A percentile compares a stretch with the other conserved stretches of the same genome.
phyloP scores from a whole-genome alignment of 306 rosid species.

The Notholithocarpus densiflorus region DNA sequence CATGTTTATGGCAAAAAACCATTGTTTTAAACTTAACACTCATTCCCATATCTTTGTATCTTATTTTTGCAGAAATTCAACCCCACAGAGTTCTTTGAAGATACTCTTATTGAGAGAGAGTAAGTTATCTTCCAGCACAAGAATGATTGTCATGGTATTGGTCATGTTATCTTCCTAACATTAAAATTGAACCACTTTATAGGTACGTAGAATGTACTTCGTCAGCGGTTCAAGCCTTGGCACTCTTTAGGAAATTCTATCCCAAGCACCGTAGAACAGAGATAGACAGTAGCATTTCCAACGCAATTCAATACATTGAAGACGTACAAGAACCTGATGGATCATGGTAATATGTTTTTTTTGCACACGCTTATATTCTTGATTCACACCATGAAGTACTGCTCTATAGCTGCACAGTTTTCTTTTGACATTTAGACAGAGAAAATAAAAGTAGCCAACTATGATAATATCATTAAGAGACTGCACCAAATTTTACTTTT shows the following conservation, averaged over 20 bases:
- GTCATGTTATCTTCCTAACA: neutral
- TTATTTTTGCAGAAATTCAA: slow-evolving; percentile 46
- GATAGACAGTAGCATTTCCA: slow-evolving; percentile 43
- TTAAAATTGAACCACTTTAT: slow-evolving; percentile 1
- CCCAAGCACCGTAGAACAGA: slow-evolving; percentile 54
- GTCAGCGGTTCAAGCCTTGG: slow-evolving; percentile 48
- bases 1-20: neutral
- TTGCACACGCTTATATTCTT: neutral
- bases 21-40: neutral
- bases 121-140: slow-evolving; percentile 18
- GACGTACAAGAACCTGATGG: slow-evolving; percentile 61
- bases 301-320: slow-evolving; percentile 42
- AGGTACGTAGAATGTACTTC: slow-evolving; percentile 67
- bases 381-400: neutral
- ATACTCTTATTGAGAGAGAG: slow-evolving; percentile 52
- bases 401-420: neutral
- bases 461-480: neutral
- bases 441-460: too few species aligned
- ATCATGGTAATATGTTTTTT: slow-evolving; percentile 47
- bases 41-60: too few species aligned
- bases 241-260: slow-evolving; percentile 52
- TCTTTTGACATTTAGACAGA: neutral
- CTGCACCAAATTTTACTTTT: neutral
- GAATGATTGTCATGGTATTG: neutral
- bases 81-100: slow-evolving; percentile 60